phyloP scores from a whole-genome alignment of 2,329 filamentous ascomycete genomes.

The Microsporum canis region DNA sequence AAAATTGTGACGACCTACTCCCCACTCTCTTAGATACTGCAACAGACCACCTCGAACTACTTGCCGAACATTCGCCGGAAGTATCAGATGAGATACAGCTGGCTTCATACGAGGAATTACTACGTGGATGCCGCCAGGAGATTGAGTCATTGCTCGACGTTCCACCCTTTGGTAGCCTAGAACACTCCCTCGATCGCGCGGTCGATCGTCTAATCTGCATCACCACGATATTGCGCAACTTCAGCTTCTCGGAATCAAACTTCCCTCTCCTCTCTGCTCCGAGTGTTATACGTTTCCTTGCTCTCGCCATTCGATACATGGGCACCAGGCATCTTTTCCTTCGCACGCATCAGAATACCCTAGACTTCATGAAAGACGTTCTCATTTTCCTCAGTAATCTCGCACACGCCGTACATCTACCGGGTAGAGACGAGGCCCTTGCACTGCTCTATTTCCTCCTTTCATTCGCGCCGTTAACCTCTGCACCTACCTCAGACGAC shows the following conservation, averaged over 20 bases:
- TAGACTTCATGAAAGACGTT: conserved; percentile 96
- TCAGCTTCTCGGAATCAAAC: conserved; percentile 76
- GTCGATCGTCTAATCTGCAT: conserved; percentile 82
- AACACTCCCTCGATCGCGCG: conserved; percentile 73
- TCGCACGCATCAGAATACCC: conserved; percentile 67
- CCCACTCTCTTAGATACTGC: conserved; percentile 84
- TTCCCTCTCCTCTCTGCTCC: conserved; percentile 64
- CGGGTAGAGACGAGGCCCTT: conserved; percentile 74
- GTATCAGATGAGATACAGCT: conserved; percentile 79
- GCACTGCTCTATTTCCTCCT: conserved; percentile 81
- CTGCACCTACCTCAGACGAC: conserved; percentile 49
- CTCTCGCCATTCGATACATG: conserved; percentile 70
- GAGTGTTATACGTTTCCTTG: conserved; percentile 69
- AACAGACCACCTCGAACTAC: conserved; percentile 70
- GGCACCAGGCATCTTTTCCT: conserved; percentile 82
- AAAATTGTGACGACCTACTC: conserved; percentile 73
- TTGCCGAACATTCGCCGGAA: conserved; percentile 75
- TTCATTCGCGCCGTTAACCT: conserved; percentile 67
- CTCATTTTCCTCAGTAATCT: conserved; percentile 85
- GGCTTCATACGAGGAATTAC: conserved; percentile 74
- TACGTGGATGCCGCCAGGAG: conserved; percentile 66
- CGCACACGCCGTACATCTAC: conserved; percentile 65
- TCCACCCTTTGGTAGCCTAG: conserved; percentile 59
- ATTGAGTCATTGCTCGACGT: conserved; percentile 60
- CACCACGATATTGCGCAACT: conserved; percentile 81